Conservation (phyloP, 371 early-diverging fungal species). For the Zychaea mexicana region DNA sequence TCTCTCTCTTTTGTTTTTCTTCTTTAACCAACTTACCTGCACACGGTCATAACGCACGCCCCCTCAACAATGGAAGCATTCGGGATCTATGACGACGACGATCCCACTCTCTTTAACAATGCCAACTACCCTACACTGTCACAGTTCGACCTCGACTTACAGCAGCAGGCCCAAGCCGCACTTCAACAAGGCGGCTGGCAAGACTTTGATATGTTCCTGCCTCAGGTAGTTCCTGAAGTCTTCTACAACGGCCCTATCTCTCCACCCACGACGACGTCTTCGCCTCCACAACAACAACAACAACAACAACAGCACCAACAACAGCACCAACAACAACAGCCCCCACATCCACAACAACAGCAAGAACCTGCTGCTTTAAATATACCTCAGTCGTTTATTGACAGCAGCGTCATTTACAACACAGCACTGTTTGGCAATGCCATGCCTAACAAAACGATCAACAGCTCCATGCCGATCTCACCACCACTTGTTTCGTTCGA, state of each 20-base stretch:
- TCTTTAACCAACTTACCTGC: too few relatives aligned
- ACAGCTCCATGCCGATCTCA: conserved; percentile 8
- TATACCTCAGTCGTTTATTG: background rate
- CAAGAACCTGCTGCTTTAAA: conserved; percentile 3
- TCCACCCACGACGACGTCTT: conserved; percentile 9
- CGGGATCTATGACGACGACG: conserved; percentile 17
- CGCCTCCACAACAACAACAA: conserved; percentile 9
- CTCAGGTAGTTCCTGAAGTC: conserved; percentile 18
- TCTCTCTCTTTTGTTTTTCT: too few relatives aligned
- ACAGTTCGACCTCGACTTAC: conserved; percentile 42
- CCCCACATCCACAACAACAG: conserved; percentile 10
- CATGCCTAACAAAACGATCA: background rate
- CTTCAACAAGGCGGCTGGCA: conserved; percentile 39
- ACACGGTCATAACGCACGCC: too few relatives aligned
- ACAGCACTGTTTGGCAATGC: background rate
- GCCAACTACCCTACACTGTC: conserved; percentile 21
- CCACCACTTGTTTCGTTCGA: conserved; percentile 11
- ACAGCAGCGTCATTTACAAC: background rate
- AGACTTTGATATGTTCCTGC: conserved; percentile 41
- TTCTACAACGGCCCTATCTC: conserved; percentile 12
- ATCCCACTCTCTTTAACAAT: conserved; percentile 7
- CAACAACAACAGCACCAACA: conserved; percentile 1
- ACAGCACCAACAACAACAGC: conserved; percentile 1
- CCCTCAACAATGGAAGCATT: conserved; percentile 13
- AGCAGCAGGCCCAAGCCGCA: conserved; percentile 46